Conservation (phyloP, 2,329 filamentous ascomycete genomes). For the Cadophora malorum region DNA sequence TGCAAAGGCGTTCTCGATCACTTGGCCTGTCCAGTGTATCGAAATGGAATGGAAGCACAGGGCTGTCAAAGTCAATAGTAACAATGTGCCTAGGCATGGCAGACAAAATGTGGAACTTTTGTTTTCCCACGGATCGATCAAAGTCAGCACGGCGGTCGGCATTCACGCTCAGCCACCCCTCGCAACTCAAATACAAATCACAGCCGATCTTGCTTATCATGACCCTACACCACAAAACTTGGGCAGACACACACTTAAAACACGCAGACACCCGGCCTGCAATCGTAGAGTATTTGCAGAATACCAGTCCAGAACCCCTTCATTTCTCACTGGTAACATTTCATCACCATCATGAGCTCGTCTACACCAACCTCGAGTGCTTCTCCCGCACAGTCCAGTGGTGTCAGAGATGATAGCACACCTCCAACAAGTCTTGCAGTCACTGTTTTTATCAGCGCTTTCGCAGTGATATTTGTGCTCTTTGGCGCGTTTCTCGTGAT, state of each 20-base stretch:
- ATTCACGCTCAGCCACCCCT: slow-evolving; percentile 12
- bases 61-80: background rate
- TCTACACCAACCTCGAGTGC: background rate
- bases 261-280: background rate
- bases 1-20: background rate
- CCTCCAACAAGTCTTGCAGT: slow-evolving; percentile 8
- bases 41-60: background rate
- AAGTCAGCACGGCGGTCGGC: slow-evolving; percentile 11
- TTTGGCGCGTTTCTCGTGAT: slow-evolving; percentile 1
- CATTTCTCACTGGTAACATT: background rate
- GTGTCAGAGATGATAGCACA: background rate
- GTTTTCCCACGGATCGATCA: background rate
- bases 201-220: background rate
- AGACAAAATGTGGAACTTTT: background rate
- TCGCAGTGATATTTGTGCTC: background rate
- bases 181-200: slow-evolving; percentile 16
- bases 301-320: background rate
- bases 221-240: background rate
- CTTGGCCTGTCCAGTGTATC: slow-evolving; percentile 1
- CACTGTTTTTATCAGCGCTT: slow-evolving; percentile 4
- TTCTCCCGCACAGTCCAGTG: slow-evolving; percentile 2
- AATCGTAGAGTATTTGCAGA: background rate
- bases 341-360: slow-evolving; percentile 1
- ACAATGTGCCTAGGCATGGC: slow-evolving; percentile 5
- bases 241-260: background rate